Conservation (phyloP, 2,329 filamentous ascomycete genomes). For the Thelonectria olida region DNA sequence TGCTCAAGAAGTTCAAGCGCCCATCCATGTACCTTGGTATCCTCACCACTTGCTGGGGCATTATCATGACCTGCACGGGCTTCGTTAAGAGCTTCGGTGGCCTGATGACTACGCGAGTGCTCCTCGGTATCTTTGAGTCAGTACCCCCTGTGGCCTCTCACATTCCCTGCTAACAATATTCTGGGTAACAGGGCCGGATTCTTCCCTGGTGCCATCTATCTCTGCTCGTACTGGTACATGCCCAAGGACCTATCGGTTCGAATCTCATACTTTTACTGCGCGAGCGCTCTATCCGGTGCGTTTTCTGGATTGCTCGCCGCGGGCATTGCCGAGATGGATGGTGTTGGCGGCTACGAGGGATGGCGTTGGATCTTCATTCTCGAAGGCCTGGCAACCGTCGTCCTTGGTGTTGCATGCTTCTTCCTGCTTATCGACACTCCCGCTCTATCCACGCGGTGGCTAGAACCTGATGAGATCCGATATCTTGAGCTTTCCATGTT, state of each 20-base stretch:
- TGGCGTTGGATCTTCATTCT: conserved; percentile 43
- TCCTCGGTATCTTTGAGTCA: conserved; percentile 74
- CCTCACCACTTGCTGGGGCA: conserved; percentile 62
- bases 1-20: conserved; percentile 38
- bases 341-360: conserved; percentile 57
- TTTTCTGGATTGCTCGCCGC: conserved; percentile 76
- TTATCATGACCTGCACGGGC: conserved; percentile 71
- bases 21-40: conserved; percentile 36
- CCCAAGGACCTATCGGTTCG: conserved; percentile 77
- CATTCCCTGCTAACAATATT: too few species aligned
- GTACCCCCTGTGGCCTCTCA: too few species aligned
- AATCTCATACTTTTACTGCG: conserved; percentile 80
- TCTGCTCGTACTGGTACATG: conserved; percentile 81
- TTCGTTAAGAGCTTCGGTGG: conserved; percentile 66
- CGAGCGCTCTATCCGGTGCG: conserved; percentile 77
- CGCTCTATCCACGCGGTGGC: conserved; percentile 45
- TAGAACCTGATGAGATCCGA: conserved; percentile 39
- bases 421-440: conserved; percentile 57
- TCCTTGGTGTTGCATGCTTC: conserved; percentile 49
- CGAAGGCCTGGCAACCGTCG: conserved; percentile 45
- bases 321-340: conserved; percentile 72
- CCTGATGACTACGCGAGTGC: conserved; percentile 69
- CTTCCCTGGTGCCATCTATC: conserved; percentile 77
- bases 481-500: conserved; percentile 42
- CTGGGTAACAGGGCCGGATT: too few species aligned